Conservation (phyloP, 2,329 filamentous ascomycete genomes). For the Dactylellina cionopaga region DNA sequence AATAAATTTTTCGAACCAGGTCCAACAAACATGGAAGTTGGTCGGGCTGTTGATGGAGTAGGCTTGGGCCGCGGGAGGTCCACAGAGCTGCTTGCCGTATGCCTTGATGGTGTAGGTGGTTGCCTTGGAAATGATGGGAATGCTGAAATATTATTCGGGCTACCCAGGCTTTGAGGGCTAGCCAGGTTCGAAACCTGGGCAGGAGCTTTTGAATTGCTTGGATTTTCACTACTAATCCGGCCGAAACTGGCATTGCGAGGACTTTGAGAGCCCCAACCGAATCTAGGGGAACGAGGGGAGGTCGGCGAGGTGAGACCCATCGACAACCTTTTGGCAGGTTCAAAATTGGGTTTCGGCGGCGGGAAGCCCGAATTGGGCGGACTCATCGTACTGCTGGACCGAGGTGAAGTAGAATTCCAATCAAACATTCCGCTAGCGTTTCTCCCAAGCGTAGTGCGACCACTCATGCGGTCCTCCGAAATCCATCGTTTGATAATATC, state of each 20-base stretch:
- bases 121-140: constrained; percentile 5
- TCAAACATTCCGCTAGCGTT: constrained; percentile 50
- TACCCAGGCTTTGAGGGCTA: constrained; percentile 3
- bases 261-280: constrained; percentile 46
- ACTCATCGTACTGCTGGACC: constrained; percentile 17
- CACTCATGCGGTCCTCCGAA: constrained; percentile 43
- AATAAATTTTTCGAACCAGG: constrained; percentile 28
- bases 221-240: constrained; percentile 12
- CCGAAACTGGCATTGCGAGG: constrained; percentile 31
- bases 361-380: constrained; percentile 26
- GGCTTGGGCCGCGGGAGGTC: constrained; percentile 37
- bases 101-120: constrained; percentile 11
- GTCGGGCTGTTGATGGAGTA: constrained; percentile 10
- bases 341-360: constrained; percentile 31
- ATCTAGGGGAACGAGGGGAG: constrained; percentile 32
- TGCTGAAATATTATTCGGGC: background rate
- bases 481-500: constrained; percentile 51
- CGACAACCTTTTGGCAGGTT: constrained; percentile 26
- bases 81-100: constrained; percentile 40
- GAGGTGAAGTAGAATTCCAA: constrained; percentile 55
- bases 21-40: constrained; percentile 45
- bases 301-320: constrained; percentile 12
- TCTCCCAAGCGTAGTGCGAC: constrained; percentile 37
- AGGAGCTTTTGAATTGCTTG: background rate
- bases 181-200: background rate